Percentiles rank a stretch among this genome's conserved stretches.
Evolutionary conservation across 352 stramenopile species (phyloP).

Genomic region (Pythium vanterpoolii): DNA sequence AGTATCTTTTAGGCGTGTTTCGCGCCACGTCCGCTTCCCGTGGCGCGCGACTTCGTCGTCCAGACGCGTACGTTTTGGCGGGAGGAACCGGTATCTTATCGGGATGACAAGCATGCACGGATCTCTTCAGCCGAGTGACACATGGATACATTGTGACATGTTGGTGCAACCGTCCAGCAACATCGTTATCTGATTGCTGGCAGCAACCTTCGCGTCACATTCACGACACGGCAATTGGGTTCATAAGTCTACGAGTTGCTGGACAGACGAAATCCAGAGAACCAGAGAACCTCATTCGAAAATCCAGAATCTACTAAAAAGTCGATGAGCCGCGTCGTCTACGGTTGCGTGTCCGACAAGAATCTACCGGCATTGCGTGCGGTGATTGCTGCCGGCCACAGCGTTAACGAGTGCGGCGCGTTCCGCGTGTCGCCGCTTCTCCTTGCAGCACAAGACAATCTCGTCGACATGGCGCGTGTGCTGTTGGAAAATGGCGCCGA

Average conservation of each 20-base stretch:
- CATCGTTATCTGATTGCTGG: not conserved
- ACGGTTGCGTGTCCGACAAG: not conserved
- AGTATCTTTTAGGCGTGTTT: not conserved
- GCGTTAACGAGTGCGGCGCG: slow-evolving; percentile 27
- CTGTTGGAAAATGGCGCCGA: slow-evolving; percentile 20
- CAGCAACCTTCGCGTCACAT: slow-evolving; percentile 1
- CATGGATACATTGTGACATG: slow-evolving; percentile 10
- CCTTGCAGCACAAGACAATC: slow-evolving; percentile 31
- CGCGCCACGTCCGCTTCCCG: not conserved
- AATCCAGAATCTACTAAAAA: not conserved
- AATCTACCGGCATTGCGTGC: slow-evolving; percentile 3
- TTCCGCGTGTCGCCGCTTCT: slow-evolving; percentile 29
- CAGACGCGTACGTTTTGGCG: slow-evolving; percentile 9
- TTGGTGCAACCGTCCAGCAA: slow-evolving; percentile 4
- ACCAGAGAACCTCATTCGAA: not conserved
- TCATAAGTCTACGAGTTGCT: not conserved
- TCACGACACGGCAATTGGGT: not conserved
- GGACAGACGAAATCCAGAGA: no score
- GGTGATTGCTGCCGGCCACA: slow-evolving; percentile 11
- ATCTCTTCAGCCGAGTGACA: slow-evolving; percentile 2
- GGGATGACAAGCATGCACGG: not conserved
- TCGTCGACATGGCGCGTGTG: slow-evolving; percentile 23
- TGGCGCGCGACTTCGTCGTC: not conserved
- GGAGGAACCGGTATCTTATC: slow-evolving; percentile 11
- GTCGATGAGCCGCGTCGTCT: not conserved